These are phyloP conservation scores for Veloboletus limbatus DNA, from an alignment of 1,284 basidiomycete species.

Conservation along the genomic window DNA sequence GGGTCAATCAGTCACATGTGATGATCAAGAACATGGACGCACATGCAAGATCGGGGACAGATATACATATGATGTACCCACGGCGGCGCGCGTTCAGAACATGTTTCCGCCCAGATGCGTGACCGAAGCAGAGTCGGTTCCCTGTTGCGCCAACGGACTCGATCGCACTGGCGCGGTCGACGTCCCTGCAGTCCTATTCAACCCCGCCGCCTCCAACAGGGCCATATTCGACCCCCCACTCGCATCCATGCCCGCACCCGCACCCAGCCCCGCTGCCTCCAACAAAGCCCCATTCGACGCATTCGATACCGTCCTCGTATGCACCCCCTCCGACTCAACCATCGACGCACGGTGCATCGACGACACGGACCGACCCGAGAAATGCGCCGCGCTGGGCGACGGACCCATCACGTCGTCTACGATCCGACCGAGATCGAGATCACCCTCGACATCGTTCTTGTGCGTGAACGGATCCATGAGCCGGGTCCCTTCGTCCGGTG, in stretches of 20 bases:
- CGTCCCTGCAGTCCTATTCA: neutral
- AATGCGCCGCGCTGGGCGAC: constrained; percentile 14
- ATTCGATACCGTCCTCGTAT: constrained; percentile 19
- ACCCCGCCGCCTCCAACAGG: constrained; percentile 25
- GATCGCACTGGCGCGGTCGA: constrained; percentile 6
- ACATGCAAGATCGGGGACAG: no score
- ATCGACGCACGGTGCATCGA: constrained; percentile 20
- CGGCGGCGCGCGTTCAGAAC: no score
- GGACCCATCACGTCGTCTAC: constrained; percentile 56
- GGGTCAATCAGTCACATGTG: no score
- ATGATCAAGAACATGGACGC: no score
- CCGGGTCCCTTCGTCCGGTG: constrained; percentile 38
- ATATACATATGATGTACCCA: no score
- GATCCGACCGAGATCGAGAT: constrained; percentile 36
- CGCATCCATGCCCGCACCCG: neutral
- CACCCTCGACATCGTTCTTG: no score
- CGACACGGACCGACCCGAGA: constrained; percentile 22
- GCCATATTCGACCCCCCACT: no score
- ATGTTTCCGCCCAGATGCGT: no score
- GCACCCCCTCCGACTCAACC: constrained; percentile 8
- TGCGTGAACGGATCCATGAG: constrained; percentile 44
- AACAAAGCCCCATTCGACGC: constrained; percentile 24
- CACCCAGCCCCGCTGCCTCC: constrained; percentile 22
- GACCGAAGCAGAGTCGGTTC: no score
- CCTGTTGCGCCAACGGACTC: constrained; percentile 22